Base-by-base conservation (phyloP, 2,329 filamentous ascomycete species). In the Lachnellula subtilissima region DNA sequence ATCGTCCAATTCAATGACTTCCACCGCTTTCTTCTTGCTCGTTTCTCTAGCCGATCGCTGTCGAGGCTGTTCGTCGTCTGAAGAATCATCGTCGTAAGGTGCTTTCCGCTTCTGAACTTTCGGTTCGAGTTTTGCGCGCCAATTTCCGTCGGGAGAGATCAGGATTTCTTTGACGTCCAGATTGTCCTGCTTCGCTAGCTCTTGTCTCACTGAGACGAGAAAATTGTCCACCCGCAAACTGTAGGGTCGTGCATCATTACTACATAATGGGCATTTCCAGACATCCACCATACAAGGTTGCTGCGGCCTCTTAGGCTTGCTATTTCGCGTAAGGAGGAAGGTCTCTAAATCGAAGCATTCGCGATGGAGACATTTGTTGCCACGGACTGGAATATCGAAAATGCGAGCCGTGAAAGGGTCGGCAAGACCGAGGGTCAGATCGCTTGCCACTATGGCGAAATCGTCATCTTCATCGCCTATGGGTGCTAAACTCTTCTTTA, bases 301-400 rank as follows among this genome's bases (percentile, higher is more conserved):
- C 23, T 65, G 62, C 23, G 72, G 69, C 58, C 78, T 79, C 14
- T 73, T 72, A 5, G 77, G 75, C 43, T 70, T 73, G 23, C 69
- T 71, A 22, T 64, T 69, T 15, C 89, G 83, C 5, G 87, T 89
- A 14, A 77, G 71, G 8, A 99, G 79, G 75, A 90, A 97, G 0
- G 83, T 92, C 19, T 88, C 81, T 7, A 97, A 82, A 69, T 97
- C 93, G 68, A 97, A 97, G 68, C 91, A 96, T 68, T 97, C 90
- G 37, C 87, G 75, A 68, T 99, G 93, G 23, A 76, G 75, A 70
- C 94, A 99, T 3, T 71, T 64, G 7, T 66, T 74, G 25, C 90
- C 85, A 28, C 92, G 86, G 2, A 86, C 89, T 1, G 94, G 93
- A 0, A 80, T 77, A 5, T 81, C 75, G 68, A 88, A 91, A 11